These are phyloP conservation scores for Takashimella koratensis DNA, from an alignment of 1,284 basidiomycete species.

Conservation along the genomic window DNA sequence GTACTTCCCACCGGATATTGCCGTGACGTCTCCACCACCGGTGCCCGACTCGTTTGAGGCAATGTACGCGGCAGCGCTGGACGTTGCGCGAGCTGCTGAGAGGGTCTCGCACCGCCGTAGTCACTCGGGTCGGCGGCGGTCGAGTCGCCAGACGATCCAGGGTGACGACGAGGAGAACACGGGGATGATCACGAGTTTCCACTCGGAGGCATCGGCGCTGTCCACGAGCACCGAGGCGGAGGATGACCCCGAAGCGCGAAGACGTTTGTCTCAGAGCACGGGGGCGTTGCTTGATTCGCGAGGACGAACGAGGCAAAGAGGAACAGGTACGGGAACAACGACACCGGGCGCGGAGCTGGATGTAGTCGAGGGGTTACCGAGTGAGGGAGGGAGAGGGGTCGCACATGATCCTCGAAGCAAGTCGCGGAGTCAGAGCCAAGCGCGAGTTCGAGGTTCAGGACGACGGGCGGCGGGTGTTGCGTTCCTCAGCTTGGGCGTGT, in stretches of 20 bases:
- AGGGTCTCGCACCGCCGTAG: slow-evolving; percentile 27
- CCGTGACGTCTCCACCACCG: slow-evolving; percentile 14
- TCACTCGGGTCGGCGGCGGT: slow-evolving; percentile 7
- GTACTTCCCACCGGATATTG: slow-evolving; percentile 13
- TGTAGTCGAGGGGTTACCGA: slow-evolving; percentile 13
- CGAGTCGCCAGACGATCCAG: slow-evolving; percentile 3
- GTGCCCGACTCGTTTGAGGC: slow-evolving; percentile 32
- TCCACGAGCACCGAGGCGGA: slow-evolving; percentile 9
- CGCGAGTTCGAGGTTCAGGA: slow-evolving; percentile 5
- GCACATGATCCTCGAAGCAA: neutral
- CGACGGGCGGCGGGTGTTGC: slow-evolving; percentile 45
- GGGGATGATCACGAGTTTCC: slow-evolving; percentile 32
- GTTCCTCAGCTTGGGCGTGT: slow-evolving; percentile 44
- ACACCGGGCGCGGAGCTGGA: neutral
- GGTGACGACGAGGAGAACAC: slow-evolving; percentile 5
- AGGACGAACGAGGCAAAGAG: slow-evolving; percentile 7
- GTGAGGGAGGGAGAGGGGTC: slow-evolving; percentile 4
- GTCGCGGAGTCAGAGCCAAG: slow-evolving; percentile 10
- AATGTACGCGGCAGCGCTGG: slow-evolving; percentile 44
- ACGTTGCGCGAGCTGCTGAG: slow-evolving; percentile 48
- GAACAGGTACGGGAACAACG: neutral
- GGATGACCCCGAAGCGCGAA: slow-evolving; percentile 1
- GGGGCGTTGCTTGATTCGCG: slow-evolving; percentile 10
- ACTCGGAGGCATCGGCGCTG: slow-evolving; percentile 26
- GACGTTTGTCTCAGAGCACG: slow-evolving; percentile 17